phyloP scores from a whole-genome alignment of 2,329 filamentous ascomycete species.

The Nemania sp. region DNA sequence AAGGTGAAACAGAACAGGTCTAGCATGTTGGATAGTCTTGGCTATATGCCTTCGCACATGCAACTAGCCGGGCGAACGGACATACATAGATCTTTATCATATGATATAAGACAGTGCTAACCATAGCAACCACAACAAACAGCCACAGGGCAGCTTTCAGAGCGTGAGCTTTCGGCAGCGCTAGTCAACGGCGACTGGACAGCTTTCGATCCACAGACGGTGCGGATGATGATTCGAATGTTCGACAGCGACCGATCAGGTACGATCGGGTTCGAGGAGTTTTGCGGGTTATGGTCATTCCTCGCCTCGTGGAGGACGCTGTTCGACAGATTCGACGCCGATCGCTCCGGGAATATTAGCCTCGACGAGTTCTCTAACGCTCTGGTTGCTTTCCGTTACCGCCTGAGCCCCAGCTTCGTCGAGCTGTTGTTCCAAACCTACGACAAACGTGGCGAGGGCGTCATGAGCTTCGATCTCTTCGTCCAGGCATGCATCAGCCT shows the following conservation, averaged over 20 bases:
- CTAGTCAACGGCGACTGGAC: conserved; percentile 98
- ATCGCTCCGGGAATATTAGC: conserved; percentile 87
- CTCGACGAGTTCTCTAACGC: conserved; percentile 90
- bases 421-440: conserved; percentile 88
- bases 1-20: not conserved
- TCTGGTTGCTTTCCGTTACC: conserved; percentile 92
- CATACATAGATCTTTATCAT: conserved; percentile 10
- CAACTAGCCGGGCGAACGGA: not conserved
- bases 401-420: conserved; percentile 86
- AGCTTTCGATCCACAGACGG: conserved; percentile 91
- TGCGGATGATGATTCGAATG: conserved; percentile 99
- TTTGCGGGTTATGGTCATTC: conserved; percentile 96
- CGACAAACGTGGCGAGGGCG: conserved; percentile 78
- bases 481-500: conserved; percentile 97
- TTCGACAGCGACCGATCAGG: conserved; percentile 93
- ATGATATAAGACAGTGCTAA: conserved; percentile 24
- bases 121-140: conserved; percentile 39
- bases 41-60: conserved; percentile 5
- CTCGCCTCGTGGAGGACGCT: conserved; percentile 92
- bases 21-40: not conserved
- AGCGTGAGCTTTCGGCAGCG: conserved; percentile 86
- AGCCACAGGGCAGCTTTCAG: conserved; percentile 84
- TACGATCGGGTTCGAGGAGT: conserved; percentile 93
- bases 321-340: conserved; percentile 94
- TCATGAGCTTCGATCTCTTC: conserved; percentile 94